phyloP scores from a whole-genome alignment of 2,329 filamentous ascomycete genomes.

The Beauveria brongniartii region DNA sequence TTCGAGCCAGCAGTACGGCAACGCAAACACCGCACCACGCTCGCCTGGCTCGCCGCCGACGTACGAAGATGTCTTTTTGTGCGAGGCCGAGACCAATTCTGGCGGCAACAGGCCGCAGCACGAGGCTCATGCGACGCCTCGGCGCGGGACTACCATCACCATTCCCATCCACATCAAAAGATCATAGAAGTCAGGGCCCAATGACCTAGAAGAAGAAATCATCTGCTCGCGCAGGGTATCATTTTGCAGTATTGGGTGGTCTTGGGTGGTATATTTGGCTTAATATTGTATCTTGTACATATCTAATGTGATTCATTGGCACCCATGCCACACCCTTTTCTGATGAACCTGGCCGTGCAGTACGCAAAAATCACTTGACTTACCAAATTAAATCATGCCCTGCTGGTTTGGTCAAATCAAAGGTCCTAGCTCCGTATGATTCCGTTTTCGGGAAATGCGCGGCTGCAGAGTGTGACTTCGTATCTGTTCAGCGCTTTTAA shows the following conservation, averaged over 20 bases:
- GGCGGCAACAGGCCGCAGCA: background rate
- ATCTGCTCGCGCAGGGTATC: background rate
- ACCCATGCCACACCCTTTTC: background rate
- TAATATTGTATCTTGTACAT: background rate
- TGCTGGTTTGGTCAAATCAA: too few relatives aligned
- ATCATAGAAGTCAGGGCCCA: background rate
- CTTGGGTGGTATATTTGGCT: background rate
- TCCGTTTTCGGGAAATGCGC: background rate
- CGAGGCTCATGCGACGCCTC: background rate
- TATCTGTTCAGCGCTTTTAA: background rate
- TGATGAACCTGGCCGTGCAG: background rate
- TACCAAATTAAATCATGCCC: too few relatives aligned
- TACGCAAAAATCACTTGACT: background rate
- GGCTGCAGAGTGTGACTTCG: background rate
- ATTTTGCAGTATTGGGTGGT: background rate
- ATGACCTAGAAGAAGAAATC: background rate
- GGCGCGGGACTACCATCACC: background rate
- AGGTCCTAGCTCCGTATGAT: too few relatives aligned
- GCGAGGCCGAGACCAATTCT: background rate
- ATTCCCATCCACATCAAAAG: background rate
- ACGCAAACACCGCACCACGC: background rate
- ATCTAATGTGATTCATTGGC: background rate
- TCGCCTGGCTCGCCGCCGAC: background rate
- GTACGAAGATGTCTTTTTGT: background rate
- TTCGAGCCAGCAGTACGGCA: conserved; percentile 6